phyloP scores from a whole-genome alignment of 352 stramenopile genomes.

The Pythium phragmitis region DNA sequence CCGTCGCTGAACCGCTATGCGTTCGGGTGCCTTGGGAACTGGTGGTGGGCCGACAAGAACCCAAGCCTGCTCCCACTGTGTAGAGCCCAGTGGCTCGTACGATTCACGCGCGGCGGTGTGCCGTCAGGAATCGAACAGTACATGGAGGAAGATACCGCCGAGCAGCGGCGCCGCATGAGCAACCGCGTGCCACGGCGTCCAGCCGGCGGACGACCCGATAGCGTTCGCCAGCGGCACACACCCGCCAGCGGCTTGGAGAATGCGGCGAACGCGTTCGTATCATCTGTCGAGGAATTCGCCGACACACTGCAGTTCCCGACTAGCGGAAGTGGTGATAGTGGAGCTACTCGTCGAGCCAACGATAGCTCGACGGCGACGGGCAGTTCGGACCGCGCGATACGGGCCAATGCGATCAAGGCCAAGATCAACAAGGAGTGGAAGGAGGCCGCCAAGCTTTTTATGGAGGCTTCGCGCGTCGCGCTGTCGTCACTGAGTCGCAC shows the following conservation, averaged over 20 bases:
- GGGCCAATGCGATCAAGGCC: conserved; percentile 58
- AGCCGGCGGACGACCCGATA: not conserved
- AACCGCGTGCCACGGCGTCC: conserved; percentile 8
- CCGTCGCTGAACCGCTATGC: conserved; percentile 60
- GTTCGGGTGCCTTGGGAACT: conserved; percentile 62
- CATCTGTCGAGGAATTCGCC: conserved; percentile 18
- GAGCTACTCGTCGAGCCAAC: not conserved
- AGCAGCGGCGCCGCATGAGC: conserved; percentile 23
- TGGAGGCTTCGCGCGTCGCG: conserved; percentile 45
- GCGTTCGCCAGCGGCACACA: not conserved
- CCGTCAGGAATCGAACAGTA: conserved; percentile 61
- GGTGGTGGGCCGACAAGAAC: conserved; percentile 70
- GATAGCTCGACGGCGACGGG: conserved; percentile 20
- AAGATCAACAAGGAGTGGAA: conserved; percentile 78
- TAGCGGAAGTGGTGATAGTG: not conserved
- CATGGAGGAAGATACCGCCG: conserved; percentile 22
- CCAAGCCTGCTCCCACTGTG: conserved; percentile 46
- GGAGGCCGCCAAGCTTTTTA: conserved; percentile 46
- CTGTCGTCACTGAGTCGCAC: conserved; percentile 38
- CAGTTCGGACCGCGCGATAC: conserved; percentile 48
- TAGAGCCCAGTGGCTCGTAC: conserved; percentile 45
- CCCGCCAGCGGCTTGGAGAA: conserved; percentile 6
- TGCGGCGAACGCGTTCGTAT: conserved; percentile 20
- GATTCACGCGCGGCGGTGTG: conserved; percentile 46
- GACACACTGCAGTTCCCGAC: conserved; percentile 14